Evolutionary conservation across 345 rosid genomes (phyloP).

Genomic region (Diplotaxis tenuifolia): DNA sequence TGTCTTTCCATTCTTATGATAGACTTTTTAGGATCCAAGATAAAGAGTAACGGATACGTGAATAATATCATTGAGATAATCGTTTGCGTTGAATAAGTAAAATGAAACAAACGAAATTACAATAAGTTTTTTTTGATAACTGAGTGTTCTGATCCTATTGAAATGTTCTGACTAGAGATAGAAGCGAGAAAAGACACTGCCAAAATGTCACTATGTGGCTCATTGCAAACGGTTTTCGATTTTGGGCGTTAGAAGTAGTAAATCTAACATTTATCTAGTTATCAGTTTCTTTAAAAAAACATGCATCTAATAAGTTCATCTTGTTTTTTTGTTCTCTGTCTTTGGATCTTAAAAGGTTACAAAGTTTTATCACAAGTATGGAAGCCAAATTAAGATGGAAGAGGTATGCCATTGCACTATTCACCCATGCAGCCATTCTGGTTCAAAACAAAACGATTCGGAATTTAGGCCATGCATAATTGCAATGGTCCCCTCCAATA

Average conservation of each 20-base stretch:
- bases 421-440: slow-evolving; percentile 33
- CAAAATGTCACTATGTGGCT: too few species aligned
- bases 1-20: slow-evolving; percentile 28
- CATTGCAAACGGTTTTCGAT: too few species aligned
- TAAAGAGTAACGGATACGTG: background rate
- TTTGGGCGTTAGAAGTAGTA: too few species aligned
- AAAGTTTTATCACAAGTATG: slow-evolving; percentile 5
- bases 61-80: background rate
- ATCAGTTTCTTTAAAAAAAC: too few species aligned
- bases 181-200: too few species aligned
- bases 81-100: background rate
- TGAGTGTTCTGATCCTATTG: too few species aligned
- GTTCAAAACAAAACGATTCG: background rate
- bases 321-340: background rate
- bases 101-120: background rate
- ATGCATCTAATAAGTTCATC: background rate
- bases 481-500: slow-evolving; percentile 33
- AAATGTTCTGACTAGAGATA: too few species aligned
- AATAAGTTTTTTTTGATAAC: too few species aligned
- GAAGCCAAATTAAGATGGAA: slow-evolving; percentile 4
- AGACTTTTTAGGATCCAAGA: slow-evolving; percentile 25
- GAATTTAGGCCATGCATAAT: background rate
- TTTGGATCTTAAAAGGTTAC: slow-evolving; percentile 11
- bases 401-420: slow-evolving; percentile 2
- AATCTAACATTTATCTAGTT: background rate